Percentiles rank a stretch among this genome's conserved stretches.
Conservation (phyloP, 208 protist species). For the Novymonas esmeraldas region DNA sequence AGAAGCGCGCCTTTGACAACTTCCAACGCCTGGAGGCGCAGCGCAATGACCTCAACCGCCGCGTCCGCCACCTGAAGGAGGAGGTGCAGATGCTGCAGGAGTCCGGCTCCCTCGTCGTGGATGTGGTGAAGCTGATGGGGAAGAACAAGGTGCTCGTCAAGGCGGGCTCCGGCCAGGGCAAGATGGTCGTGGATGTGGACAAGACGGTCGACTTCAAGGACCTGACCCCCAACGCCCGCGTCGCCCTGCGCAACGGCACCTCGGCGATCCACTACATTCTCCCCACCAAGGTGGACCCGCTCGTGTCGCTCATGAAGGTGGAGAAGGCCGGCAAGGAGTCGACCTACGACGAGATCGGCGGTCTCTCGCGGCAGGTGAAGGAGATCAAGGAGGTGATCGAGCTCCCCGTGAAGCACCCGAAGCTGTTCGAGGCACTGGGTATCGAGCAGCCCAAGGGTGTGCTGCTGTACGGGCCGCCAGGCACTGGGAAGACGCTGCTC, state of each 20-base stretch:
- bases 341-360: conserved; percentile 99
- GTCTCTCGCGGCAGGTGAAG: conserved; percentile 99
- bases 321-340: conserved; percentile 99
- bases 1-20: conserved; percentile 87
- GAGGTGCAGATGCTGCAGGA: conserved; percentile 98
- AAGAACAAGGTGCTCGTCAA: conserved; percentile 99
- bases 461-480: conserved; percentile 98
- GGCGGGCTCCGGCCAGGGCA: conserved; percentile 93
- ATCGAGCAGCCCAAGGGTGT: conserved; percentile 99
- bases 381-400: conserved; percentile 92
- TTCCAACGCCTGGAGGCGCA: conserved; percentile 87
- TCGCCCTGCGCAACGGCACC: conserved; percentile 97
- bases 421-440: conserved; percentile 99
- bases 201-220: conserved; percentile 94
- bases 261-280: conserved; percentile 98
- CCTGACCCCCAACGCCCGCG: conserved; percentile 95
- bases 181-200: conserved; percentile 99
- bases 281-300: conserved; percentile 98
- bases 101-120: conserved; percentile 97
- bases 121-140: conserved; percentile 99
- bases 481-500: conserved; percentile 98
- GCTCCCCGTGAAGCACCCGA: conserved; percentile 96
- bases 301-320: conserved; percentile 99
- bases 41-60: conserved; percentile 91
- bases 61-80: conserved; percentile 98